Evolutionary conservation across 768 basidiomycete species (phyloP), one percentile per base, ranked within the genome.

Genomic region (Lactifluus pinguis): DNA sequence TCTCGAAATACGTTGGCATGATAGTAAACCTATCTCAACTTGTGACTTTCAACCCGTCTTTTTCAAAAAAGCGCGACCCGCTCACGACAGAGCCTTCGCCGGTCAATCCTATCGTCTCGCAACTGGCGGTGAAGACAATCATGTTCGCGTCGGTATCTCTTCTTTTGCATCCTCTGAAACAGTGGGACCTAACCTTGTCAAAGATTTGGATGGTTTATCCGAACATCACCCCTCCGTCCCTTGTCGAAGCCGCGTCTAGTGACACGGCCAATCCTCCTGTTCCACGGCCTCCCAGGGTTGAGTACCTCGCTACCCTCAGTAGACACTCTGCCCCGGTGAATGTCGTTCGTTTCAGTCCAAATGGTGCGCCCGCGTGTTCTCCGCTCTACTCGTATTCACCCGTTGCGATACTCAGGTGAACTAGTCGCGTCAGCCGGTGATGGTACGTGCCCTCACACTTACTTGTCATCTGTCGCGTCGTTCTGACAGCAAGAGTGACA

Each of bases 141-240:
- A 95, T 76, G 92, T 99, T 69, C 79, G 97, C 72, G 95, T 97
- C 69, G 74, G 95, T 85, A 15, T 58, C 53, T 17, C 21, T 42
- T 49, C 25, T 25, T 42, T 45, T 11, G 48, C 38, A 8, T 44
- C 15, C 39, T 42, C n/a, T 47, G 6, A 6, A 7, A 4, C 49
- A 19, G 1, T 17, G 13, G 39, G 25, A 32, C 42, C 55, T 6
- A 58, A 30, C 39, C 36, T 34, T 44, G 19, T 42, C 15, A 36
- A 58, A 95, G 93, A 72, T 98, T 65, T 97, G 95, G 95, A 86
- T 89, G 83, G 90, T 97, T 30, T 83, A 95, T 72, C 95, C 95
- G 10, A 89, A 95, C 72, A 89, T 97, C 56, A 74, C 86, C 15
- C 86, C 92, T 21, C 76, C 82, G 3, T 79, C 80, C 15, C 72